Evolutionary conservation across 2,329 filamentous ascomycete species (phyloP).

Genomic region (Trichophyton equinum): DNA sequence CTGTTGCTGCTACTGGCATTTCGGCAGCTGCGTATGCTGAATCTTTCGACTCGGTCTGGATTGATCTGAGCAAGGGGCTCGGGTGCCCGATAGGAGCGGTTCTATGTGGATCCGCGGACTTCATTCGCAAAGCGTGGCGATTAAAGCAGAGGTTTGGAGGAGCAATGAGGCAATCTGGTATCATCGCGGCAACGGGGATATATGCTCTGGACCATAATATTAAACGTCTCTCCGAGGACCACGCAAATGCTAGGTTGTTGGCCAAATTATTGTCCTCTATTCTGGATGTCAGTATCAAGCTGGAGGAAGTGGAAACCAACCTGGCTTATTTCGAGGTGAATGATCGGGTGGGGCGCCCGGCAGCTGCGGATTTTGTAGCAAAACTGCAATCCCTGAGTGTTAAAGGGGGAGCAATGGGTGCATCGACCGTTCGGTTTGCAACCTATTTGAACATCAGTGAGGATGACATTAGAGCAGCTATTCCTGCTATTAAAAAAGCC

Average conservation of each 20-base stretch:
- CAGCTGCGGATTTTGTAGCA: neutral
- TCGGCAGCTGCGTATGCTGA: conserved; percentile 50
- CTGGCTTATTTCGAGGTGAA: neutral
- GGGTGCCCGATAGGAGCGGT: conserved; percentile 63
- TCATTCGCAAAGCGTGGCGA: neutral
- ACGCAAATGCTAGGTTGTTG: neutral
- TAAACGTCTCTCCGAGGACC: neutral
- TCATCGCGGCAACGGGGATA: conserved; percentile 1
- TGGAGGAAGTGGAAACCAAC: neutral
- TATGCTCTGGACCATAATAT: conserved; percentile 4
- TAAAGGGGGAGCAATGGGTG: neutral
- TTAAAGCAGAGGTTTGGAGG: conserved; percentile 4
- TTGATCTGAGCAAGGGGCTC: conserved; percentile 66
- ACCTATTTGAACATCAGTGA: conserved; percentile 1
- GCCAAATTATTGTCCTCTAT: neutral
- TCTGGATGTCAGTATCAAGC: neutral
- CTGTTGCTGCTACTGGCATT: conserved; percentile 52
- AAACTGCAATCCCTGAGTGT: neutral
- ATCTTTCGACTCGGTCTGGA: conserved; percentile 54
- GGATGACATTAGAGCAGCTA: neutral
- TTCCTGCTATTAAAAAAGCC: neutral
- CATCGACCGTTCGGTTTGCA: neutral
- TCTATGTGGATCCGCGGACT: conserved; percentile 24
- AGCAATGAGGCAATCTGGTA: conserved; percentile 5
- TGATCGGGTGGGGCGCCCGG: neutral